A percentile compares a stretch with the other conserved stretches of the same genome.
These are phyloP conservation scores for Didymella glomerata DNA, from an alignment of 2,329 filamentous ascomycete genomes.

Conservation along the genomic window DNA sequence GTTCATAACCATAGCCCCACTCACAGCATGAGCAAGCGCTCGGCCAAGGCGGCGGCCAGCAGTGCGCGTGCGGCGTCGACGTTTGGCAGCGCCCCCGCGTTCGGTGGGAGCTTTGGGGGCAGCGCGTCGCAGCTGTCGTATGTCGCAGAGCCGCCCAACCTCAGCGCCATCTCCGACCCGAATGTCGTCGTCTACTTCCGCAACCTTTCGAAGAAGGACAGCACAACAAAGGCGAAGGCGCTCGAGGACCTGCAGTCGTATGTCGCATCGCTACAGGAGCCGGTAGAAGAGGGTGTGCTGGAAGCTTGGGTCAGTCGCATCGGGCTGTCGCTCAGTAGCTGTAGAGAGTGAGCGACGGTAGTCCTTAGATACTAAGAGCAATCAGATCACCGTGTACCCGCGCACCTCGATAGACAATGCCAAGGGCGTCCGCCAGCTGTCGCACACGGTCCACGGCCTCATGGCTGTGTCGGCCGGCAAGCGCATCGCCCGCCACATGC, in stretches of 20 bases:
- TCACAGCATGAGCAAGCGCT: slow-evolving; percentile 65
- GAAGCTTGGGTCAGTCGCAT: slow-evolving; percentile 79
- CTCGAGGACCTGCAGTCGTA: slow-evolving; percentile 82
- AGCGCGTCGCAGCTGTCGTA: slow-evolving; percentile 78
- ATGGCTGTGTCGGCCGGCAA: slow-evolving; percentile 71
- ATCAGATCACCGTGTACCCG: slow-evolving; percentile 83
- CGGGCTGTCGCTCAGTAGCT: not conserved
- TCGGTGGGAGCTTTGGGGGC: slow-evolving; percentile 56
- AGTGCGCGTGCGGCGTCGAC: slow-evolving; percentile 66
- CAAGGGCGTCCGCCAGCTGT: slow-evolving; percentile 84
- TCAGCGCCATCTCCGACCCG: slow-evolving; percentile 78
- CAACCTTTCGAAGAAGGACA: slow-evolving; percentile 90
- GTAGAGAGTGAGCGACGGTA: slow-evolving; percentile 2
- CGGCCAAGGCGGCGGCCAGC: slow-evolving; percentile 69
- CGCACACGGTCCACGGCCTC: slow-evolving; percentile 76
- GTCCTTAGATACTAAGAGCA: slow-evolving; percentile 7
- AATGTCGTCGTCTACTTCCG: slow-evolving; percentile 91
- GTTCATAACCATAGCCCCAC: slow-evolving; percentile 7
- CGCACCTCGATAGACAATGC: slow-evolving; percentile 89
- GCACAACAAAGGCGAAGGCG: slow-evolving; percentile 88
- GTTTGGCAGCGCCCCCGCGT: slow-evolving; percentile 47
- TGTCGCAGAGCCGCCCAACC: slow-evolving; percentile 83
- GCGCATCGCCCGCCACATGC: slow-evolving; percentile 81
- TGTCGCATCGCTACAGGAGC: slow-evolving; percentile 66
- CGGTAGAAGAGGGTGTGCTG: slow-evolving; percentile 81